phyloP scores from a whole-genome alignment of 1,139 yeast species.

The Yamadazyma spencermartinsiae region DNA sequence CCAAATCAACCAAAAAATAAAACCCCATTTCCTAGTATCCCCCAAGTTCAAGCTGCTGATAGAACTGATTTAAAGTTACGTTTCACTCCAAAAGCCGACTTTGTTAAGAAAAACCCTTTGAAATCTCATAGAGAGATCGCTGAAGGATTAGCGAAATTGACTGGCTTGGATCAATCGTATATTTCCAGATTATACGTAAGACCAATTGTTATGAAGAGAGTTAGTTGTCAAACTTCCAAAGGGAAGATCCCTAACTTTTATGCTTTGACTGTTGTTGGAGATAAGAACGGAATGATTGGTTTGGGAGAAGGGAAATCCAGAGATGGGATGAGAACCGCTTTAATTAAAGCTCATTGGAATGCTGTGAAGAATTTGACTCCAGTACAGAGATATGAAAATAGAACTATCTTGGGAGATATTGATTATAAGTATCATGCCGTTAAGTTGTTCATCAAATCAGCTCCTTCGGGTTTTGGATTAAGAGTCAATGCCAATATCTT shows the following conservation, averaged over 20 bases:
- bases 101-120: constrained; percentile 16
- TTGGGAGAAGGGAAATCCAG: constrained; percentile 94
- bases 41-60: constrained; percentile 42
- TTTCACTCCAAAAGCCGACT: constrained; percentile 26
- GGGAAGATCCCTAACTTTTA: constrained; percentile 89
- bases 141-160: constrained; percentile 62
- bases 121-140: constrained; percentile 39
- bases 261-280: constrained; percentile 89
- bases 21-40: constrained; percentile 46
- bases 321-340: constrained; percentile 74
- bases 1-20: constrained; percentile 44
- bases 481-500: constrained; percentile 89
- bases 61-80: constrained; percentile 41
- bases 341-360: constrained; percentile 87
- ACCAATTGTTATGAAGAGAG: constrained; percentile 74
- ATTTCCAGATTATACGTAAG: constrained; percentile 65
- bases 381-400: constrained; percentile 83
- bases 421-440: constrained; percentile 88
- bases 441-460: constrained; percentile 74
- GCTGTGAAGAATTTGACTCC: constrained; percentile 84
- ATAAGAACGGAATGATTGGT: constrained; percentile 90
- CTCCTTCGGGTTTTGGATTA: constrained; percentile 93
- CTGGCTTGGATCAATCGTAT: constrained; percentile 72
- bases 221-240: constrained; percentile 89
- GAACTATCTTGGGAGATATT: constrained; percentile 87